A percentile compares a stretch with the other conserved stretches of the same genome.
Conservation (phyloP, 805 yeast genomes). For the Pichia occidentalis region DNA sequence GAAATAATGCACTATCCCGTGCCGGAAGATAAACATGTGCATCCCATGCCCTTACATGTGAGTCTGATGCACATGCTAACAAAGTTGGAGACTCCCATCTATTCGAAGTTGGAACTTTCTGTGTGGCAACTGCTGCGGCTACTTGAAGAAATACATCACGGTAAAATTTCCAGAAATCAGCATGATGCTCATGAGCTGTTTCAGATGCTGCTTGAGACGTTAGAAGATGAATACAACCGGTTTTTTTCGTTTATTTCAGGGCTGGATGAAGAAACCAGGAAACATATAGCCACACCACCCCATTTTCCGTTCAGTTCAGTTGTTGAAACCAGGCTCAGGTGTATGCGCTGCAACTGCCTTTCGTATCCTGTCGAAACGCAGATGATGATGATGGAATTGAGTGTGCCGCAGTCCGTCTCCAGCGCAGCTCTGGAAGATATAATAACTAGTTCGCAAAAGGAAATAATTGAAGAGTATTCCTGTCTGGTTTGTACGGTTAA, state of each 20-base stretch:
- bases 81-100: slow-evolving; percentile 58
- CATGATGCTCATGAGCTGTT: slow-evolving; percentile 95
- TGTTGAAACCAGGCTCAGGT: slow-evolving; percentile 58
- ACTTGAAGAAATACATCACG: slow-evolving; percentile 64
- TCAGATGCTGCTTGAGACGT: slow-evolving; percentile 71
- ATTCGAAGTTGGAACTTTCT: slow-evolving; percentile 47
- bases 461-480: slow-evolving; percentile 71
- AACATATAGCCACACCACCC: slow-evolving; percentile 34
- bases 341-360: slow-evolving; percentile 57
- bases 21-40: slow-evolving; percentile 16
- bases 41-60: slow-evolving; percentile 47
- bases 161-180: slow-evolving; percentile 72
- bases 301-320: slow-evolving; percentile 71
- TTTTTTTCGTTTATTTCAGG: slow-evolving; percentile 34
- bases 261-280: slow-evolving; percentile 38
- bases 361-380: slow-evolving; percentile 55
- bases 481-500: slow-evolving; percentile 64
- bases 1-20: slow-evolving; percentile 13
- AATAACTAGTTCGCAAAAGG: slow-evolving; percentile 50
- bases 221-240: slow-evolving; percentile 54
- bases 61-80: slow-evolving; percentile 46
- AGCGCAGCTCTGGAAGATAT: slow-evolving; percentile 40
- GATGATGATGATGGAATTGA: slow-evolving; percentile 66
- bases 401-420: slow-evolving; percentile 51
- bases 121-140: slow-evolving; percentile 76